These are phyloP conservation scores for Medicago truncatula DNA, from an alignment of 306 rosid genomes.

Conservation along the genomic window DNA sequence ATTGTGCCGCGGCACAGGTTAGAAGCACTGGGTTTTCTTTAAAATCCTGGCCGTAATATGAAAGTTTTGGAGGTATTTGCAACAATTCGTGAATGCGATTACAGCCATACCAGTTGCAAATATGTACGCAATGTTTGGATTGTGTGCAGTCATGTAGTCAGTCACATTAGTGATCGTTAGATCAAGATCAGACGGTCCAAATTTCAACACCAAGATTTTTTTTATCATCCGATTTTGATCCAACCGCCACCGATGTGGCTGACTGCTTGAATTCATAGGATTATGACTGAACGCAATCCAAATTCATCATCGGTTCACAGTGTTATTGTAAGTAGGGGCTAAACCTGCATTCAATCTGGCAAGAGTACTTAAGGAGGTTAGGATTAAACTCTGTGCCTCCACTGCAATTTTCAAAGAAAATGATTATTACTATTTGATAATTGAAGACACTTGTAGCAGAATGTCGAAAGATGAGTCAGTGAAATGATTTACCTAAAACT, in stretches of 20 bases:
- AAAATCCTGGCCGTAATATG: neutral
- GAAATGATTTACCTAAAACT: conserved; percentile 75
- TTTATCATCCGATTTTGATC: no score
- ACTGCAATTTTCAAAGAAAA: conserved; percentile 56
- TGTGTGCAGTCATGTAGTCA: no score
- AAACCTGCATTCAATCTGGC: conserved; percentile 82
- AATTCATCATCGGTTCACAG: no score
- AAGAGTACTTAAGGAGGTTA: conserved; percentile 82
- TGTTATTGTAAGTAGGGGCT: neutral
- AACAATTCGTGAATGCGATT: neutral
- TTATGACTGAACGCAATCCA: no score
- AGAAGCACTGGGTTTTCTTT: neutral
- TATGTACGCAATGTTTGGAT: no score
- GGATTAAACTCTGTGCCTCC: conserved; percentile 72
- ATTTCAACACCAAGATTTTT: no score
- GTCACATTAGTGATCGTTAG: no score
- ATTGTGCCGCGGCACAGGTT: neutral
- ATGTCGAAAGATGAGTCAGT: neutral
- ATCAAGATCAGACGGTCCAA: no score
- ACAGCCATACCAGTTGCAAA: neutral
- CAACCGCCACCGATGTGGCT: no score
- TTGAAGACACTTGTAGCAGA: neutral
- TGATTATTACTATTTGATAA: conserved; percentile 8
- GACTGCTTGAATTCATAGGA: no score
- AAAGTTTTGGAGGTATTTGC: neutral